Conservation (phyloP, 78 protist genomes). For the Dictyostelium capitatum region DNA sequence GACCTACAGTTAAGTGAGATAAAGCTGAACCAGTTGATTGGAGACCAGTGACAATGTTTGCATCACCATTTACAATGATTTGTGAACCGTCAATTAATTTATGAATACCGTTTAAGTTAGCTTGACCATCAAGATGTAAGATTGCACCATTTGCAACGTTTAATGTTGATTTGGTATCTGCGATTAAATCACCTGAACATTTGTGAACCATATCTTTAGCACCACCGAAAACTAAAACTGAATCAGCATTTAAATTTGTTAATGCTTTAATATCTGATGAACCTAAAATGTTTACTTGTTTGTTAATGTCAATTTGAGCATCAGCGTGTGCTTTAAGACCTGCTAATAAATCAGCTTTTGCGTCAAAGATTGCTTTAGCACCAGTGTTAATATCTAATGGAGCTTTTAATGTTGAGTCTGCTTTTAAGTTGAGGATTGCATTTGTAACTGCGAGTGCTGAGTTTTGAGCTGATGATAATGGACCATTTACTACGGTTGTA, state of each 20-base stretch:
- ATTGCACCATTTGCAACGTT: slow-evolving; percentile 3
- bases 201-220: background rate
- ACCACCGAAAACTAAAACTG: slow-evolving; percentile 21
- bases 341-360: background rate
- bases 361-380: slow-evolving; percentile 16
- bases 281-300: background rate
- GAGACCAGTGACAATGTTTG: slow-evolving; percentile 26
- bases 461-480: background rate
- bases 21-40: background rate
- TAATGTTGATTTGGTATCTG: slow-evolving; percentile 43
- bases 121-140: slow-evolving; percentile 34
- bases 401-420: background rate
- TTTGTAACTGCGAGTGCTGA: slow-evolving; percentile 42
- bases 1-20: slow-evolving; percentile 20
- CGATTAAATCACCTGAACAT: background rate
- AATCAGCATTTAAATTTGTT: slow-evolving; percentile 15
- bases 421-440: slow-evolving; percentile 29
- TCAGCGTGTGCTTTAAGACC: slow-evolving; percentile 29
- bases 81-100: slow-evolving; percentile 28
- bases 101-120: slow-evolving; percentile 12
- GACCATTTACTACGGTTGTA: slow-evolving; percentile 27
- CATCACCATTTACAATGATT: slow-evolving; percentile 21
- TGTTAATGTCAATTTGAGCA: background rate
- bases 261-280: slow-evolving; percentile 1
- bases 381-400: background rate